Evolutionary conservation across 106 monocot genomes (phyloP), one percentile per base, ranked within the genome.

Genomic region (Iris macrosiphon): DNA sequence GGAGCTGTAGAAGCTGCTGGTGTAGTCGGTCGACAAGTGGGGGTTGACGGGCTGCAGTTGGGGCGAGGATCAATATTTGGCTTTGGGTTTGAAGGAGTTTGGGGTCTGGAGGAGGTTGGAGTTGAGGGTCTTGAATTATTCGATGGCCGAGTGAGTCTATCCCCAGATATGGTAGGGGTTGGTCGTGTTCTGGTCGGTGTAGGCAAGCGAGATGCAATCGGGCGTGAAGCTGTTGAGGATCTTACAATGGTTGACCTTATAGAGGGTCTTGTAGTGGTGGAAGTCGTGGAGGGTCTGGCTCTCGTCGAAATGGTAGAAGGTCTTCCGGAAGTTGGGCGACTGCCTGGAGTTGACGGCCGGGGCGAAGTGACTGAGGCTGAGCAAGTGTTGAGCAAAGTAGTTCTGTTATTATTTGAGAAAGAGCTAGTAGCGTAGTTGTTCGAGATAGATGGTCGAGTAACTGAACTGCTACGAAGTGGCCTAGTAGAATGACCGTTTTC

Each of bases 321-420:
- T 40, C 74, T 78, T 15, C 72, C 65, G 11, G 45, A 30, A 7
- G 66, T 43, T 17, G 69, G 54, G 10, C 61, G 79, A 34, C 27
- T 82, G 12, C 71, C 61, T n/a, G 95, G 85, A 32, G 98, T 91
- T 32, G 78, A 74, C 31, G 98, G 80, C 47, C 87, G 77, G 23
- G 87, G 83, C 32, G 98, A 93, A 42, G 69, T 75, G 47, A 83
- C 37, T 9, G 90, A 98, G 9, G 69, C 43, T 5, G 66, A 66
- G 60, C 88, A 79, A 42, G 82, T 82, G 65, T 76, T 83, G 32
- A 88, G 79, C 21, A 59, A 19, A 17, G 82, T 72, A 19, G 62
- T 75, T 67, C 66, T 79, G 40, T 65, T 78, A 57, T 58, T 58
- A 14, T 26, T 72, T 43, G 87, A 74, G 42, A 67, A 63, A 49